Evolutionary conservation across 345 rosid species (phyloP), one percentile per base, ranked within the genome.

Genomic region (Populus alba): DNA sequence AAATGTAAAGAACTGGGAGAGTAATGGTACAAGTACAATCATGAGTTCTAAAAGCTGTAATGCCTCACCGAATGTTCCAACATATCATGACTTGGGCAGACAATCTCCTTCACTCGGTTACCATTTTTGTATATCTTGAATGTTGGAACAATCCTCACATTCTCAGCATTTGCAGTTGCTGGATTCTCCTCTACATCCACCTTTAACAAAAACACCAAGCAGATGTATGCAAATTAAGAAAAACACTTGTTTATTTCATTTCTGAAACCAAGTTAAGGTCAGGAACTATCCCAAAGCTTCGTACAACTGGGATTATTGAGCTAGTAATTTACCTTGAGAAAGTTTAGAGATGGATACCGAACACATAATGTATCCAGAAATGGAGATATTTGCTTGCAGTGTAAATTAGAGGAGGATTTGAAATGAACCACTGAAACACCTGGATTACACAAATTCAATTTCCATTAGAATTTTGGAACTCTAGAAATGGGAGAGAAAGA

Each of bases 71-170:
- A 91, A 79, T 91, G 90, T 83, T 97, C 99, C 83, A 97, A 78
- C 89, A 90, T 75, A 70, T 97, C 97, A 4, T 77, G 91, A 84
- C 93, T 97, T 8, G 99, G 98, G 85, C 97, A 91, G 62, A 97
- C 87, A 23, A 97, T 89, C 87, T 94, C 98, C 87, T 97, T 97
- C 81, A 94, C 88, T 70, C 94, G 84, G 81, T 68, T 86, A 29
- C 98, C 96, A 20, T 85, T 84, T 87, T 91, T 97, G 91, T 88
- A 92, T 77, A 97, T 92, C 91, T 92, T 97, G 96, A 97, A 91
- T 59, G 99, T 94, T 33, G 99, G 98, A 38, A 92, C 97, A 68
- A 90, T 88, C 84, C 89, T 91, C 88, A 94, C 97, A 57, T 88
- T 91, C 89, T 94, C 99, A 45, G 90, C 87, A 71, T 78, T 85